phyloP scores from a whole-genome alignment of 2,329 filamentous ascomycete species.

The Teratosphaeria destructans region DNA sequence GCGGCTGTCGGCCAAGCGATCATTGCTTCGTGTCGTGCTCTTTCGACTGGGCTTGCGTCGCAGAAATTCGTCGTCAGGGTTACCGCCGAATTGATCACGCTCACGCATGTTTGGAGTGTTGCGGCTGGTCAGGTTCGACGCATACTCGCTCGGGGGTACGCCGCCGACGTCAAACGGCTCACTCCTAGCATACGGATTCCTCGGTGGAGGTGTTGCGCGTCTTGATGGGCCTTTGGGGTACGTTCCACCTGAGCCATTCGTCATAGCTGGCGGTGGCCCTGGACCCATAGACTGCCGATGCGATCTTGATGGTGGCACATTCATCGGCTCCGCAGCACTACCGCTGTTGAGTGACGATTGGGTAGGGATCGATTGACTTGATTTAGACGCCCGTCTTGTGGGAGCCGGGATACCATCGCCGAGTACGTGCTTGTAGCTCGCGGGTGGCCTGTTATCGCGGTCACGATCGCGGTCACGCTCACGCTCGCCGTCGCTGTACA shows the following conservation, averaged over 20 bases:
- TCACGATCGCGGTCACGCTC: constrained; percentile 1
- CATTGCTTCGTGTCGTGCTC: neutral
- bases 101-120: neutral
- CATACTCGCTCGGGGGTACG: constrained; percentile 15
- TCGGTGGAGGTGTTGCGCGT: constrained; percentile 15
- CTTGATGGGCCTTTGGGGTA: constrained; percentile 7
- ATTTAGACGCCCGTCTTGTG: constrained; percentile 2
- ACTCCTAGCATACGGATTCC: constrained; percentile 13
- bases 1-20: neutral
- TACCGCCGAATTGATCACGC: neutral
- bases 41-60: constrained; percentile 1
- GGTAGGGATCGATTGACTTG: constrained; percentile 8
- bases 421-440: neutral
- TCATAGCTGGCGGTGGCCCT: constrained; percentile 8
- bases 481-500: constrained; percentile 28
- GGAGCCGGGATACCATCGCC: neutral
- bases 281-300: constrained; percentile 11
- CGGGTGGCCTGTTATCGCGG: constrained; percentile 2
- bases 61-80: constrained; percentile 1
- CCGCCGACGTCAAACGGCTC: constrained; percentile 16
- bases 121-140: constrained; percentile 16
- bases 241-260: constrained; percentile 6
- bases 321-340: constrained; percentile 10
- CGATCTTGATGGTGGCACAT: constrained; percentile 11
- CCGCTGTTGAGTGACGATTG: constrained; percentile 3